Percentiles rank a stretch among this genome's conserved stretches.
phyloP scores from a whole-genome alignment of 208 protist genomes.

The Trypanosoma congolense region DNA sequence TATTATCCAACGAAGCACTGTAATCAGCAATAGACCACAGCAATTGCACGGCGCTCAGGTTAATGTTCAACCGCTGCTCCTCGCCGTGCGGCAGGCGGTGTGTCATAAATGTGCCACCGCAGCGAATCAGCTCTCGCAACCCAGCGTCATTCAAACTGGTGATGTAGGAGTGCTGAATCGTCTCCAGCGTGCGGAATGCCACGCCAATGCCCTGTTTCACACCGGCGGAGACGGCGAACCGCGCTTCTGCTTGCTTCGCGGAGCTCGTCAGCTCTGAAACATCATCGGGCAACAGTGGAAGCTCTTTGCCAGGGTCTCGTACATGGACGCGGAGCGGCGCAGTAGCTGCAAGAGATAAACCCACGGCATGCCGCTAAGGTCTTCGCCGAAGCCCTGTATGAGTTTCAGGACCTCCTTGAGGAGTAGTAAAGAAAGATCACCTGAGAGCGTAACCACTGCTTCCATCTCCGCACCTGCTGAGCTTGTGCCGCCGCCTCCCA shows the following conservation, averaged over 20 bases:
- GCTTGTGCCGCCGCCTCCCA: neutral
- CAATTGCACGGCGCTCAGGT: slow-evolving; percentile 82
- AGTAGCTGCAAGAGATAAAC: slow-evolving; percentile 40
- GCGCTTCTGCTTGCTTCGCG: no score
- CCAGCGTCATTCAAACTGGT: slow-evolving; percentile 43
- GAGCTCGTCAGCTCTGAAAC: no score
- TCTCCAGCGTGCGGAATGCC: slow-evolving; percentile 64
- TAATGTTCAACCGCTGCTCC: slow-evolving; percentile 59
- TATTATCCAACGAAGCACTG: slow-evolving; percentile 25
- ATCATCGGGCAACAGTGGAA: no score
- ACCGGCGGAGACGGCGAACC: neutral
- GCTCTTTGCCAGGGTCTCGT: neutral
- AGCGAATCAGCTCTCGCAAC: slow-evolving; percentile 48
- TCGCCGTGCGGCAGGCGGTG: slow-evolving; percentile 26
- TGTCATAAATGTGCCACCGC: slow-evolving; percentile 51
- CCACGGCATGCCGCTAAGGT: slow-evolving; percentile 46
- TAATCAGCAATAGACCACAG: slow-evolving; percentile 84
- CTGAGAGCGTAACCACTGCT: neutral
- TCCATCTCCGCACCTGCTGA: neutral
- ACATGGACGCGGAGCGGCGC: slow-evolving; percentile 26
- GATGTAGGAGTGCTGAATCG: slow-evolving; percentile 73
- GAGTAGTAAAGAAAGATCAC: slow-evolving; percentile 12
- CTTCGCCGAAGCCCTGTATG: slow-evolving; percentile 53
- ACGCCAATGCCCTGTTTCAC: slow-evolving; percentile 30
- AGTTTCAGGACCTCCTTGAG: slow-evolving; percentile 41